Evolutionary conservation across 306 rosid species (phyloP), one percentile per base, ranked within the genome.

Genomic region (Inga oerstediana): DNA sequence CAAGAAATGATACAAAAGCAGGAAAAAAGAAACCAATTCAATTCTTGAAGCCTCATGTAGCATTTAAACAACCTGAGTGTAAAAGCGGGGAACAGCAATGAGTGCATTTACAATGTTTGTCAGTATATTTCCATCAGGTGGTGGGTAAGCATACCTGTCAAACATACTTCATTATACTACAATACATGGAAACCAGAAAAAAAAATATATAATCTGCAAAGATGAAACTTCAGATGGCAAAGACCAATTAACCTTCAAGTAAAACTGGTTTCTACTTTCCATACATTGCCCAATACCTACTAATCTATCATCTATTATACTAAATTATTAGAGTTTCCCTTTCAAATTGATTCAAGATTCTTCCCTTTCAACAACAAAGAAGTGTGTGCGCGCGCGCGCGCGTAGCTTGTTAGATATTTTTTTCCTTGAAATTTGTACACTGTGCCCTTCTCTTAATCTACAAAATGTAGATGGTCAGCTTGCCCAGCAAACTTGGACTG

Each of bases 111-210:
- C 96, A 77, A 96, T 88, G 87, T 96, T 96, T 77, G 97, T 92
- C 83, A 96, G 86, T 77, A 96, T 96, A 87, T 96, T 96, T 69
- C 97, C 98, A 86, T 93, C 98, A 7, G 98, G 99, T 52, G 98
- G 94, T 74, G 99, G 99, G 85, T 96, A 96, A 81, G 94, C 98
- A 56, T 95, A 93, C 90, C 99, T 95, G 89, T 43, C 32, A 86
- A 71, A 79, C 27, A 73, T 76, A 76, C 66, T 81, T 22, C 8
- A 66, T 75, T 81, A 83, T 48, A 75, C 17, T 71, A 65, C 54
- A 78, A 19, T 74, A 65, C 69, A 80, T 56, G 69, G 4, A 86
- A 77, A 85, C 80, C 78, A 72, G 77, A 83, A 52, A 22, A 68
- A 72, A 84, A 39, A 4, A 37, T 45, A 59, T 76, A 65, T 35